Percentiles rank a stretch among this genome's conserved stretches.
These are phyloP conservation scores for Neurospora sp. DNA, from an alignment of 495 filamentous ascomycete species.

Conservation along the genomic window DNA sequence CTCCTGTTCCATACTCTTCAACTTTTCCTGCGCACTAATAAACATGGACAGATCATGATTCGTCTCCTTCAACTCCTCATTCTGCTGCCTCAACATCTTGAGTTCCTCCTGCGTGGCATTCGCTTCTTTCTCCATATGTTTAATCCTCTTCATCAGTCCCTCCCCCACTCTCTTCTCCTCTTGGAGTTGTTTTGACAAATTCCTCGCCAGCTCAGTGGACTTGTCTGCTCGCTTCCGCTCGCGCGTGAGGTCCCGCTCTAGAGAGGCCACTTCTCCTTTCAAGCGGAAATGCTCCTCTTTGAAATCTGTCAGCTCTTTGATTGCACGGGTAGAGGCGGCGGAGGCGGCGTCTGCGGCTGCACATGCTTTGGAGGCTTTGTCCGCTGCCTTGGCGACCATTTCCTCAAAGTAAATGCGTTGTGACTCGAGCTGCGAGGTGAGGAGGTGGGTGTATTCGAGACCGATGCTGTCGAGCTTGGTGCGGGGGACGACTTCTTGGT, in stretches of 20 bases:
- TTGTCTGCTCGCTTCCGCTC: slow-evolving; percentile 57
- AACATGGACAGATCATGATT: slow-evolving; percentile 89
- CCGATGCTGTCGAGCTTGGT: slow-evolving; percentile 89
- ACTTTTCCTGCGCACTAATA: slow-evolving; percentile 71
- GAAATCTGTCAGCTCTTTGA: slow-evolving; percentile 39
- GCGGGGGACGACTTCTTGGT: slow-evolving; percentile 67
- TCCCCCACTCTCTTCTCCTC: slow-evolving; percentile 83
- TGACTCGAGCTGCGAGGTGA: slow-evolving; percentile 82
- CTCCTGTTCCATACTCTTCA: slow-evolving; percentile 56
- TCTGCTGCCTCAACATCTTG: slow-evolving; percentile 43
- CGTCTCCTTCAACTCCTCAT: slow-evolving; percentile 62
- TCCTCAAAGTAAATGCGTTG: slow-evolving; percentile 94
- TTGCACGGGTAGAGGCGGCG: slow-evolving; percentile 35
- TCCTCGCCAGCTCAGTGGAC: slow-evolving; percentile 63
- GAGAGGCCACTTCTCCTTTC: slow-evolving; percentile 45
- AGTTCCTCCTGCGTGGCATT: slow-evolving; percentile 35
- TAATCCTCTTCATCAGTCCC: slow-evolving; percentile 66
- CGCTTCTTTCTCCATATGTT: slow-evolving; percentile 51
- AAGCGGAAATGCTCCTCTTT: slow-evolving; percentile 46
- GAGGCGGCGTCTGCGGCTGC: slow-evolving; percentile 54
- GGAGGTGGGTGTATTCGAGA: slow-evolving; percentile 86
- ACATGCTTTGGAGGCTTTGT: slow-evolving; percentile 74
- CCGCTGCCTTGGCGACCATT: slow-evolving; percentile 78
- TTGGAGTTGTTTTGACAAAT: slow-evolving; percentile 63
- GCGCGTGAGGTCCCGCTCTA: slow-evolving; percentile 63